Percentiles rank a stretch among this genome's conserved stretches.
phyloP scores from a whole-genome alignment of 164 flowering plant genomes.

The Magnolia officinalis region DNA sequence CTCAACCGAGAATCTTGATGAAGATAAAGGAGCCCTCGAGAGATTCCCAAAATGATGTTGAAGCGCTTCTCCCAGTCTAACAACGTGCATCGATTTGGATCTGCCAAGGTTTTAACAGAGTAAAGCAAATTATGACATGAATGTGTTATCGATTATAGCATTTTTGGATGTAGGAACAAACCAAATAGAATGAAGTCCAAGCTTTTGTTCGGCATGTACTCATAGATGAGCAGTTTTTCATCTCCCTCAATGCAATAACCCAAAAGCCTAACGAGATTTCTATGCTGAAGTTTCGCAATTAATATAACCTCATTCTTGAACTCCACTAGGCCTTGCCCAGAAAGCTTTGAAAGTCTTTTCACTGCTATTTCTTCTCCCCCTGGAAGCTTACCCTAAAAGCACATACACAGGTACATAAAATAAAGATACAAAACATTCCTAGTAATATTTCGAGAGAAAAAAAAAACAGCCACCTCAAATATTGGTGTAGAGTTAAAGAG shows the following conservation, averaged over 20 bases:
- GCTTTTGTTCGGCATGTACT: constrained; percentile 26
- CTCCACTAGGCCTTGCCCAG: not conserved
- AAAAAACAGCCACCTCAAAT: not conserved
- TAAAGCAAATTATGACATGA: not conserved
- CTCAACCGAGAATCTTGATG: constrained; percentile 11
- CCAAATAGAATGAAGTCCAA: constrained; percentile 5
- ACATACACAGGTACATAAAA: not conserved
- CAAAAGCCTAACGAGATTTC: not conserved
- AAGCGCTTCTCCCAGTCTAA: not conserved
- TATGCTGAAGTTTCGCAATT: constrained; percentile 1
- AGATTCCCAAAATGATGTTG: not conserved
- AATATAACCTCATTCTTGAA: not conserved
- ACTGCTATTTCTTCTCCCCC: constrained; percentile 33
- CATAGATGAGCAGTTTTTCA: constrained; percentile 16
- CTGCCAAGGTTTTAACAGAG: not conserved
- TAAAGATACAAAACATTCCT: too few relatives aligned
- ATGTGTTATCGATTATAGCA: too few relatives aligned
- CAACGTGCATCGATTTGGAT: not conserved
- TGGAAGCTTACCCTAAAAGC: constrained; percentile 22
- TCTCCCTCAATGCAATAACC: constrained; percentile 5
- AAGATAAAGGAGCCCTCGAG: constrained; percentile 1
- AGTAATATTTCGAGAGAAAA: too few relatives aligned
- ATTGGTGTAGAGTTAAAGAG: too few relatives aligned
- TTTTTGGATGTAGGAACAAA: not conserved
- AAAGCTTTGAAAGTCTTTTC: not conserved